A percentile compares a stretch with the other conserved stretches of the same genome.
These are phyloP conservation scores for Xylaria sp. DNA, from an alignment of 2,329 filamentous ascomycete genomes.

Conservation along the genomic window DNA sequence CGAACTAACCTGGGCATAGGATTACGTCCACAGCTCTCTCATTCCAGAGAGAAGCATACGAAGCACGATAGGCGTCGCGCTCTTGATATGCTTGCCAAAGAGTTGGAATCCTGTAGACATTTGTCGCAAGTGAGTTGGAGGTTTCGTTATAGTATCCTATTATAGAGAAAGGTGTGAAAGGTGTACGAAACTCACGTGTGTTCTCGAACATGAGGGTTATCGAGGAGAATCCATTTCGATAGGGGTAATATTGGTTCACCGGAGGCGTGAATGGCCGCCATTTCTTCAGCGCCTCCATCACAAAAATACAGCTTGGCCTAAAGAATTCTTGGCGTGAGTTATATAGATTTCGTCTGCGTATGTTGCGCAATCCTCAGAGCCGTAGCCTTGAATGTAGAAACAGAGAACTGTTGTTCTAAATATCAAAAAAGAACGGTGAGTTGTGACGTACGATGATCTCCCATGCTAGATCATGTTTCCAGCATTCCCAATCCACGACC, in stretches of 20 bases:
- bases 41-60: slow-evolving; percentile 54
- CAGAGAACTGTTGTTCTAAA: background rate
- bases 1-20: slow-evolving; percentile 59
- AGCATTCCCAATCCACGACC: slow-evolving; percentile 65
- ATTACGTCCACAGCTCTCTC: slow-evolving; percentile 66
- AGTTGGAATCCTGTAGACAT: slow-evolving; percentile 14
- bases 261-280: slow-evolving; percentile 59
- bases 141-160: background rate
- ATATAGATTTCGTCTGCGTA: background rate
- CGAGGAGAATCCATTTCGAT: slow-evolving; percentile 67
- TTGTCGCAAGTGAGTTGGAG: background rate
- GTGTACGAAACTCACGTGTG: slow-evolving; percentile 50
- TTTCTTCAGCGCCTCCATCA: slow-evolving; percentile 67
- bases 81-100: slow-evolving; percentile 54
- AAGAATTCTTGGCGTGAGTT: background rate
- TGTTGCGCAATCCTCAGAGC: background rate
- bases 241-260: slow-evolving; percentile 69
- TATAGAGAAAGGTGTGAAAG: background rate
- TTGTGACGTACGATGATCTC: slow-evolving; percentile 51
- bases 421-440: slow-evolving; percentile 45
- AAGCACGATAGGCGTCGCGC: slow-evolving; percentile 54
- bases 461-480: slow-evolving; percentile 62
- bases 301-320: slow-evolving; percentile 63
- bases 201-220: slow-evolving; percentile 56
- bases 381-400: background rate